Base-by-base conservation (phyloP, 1,284 basidiomycete genomes). In the Neolentinus lepideus region DNA sequence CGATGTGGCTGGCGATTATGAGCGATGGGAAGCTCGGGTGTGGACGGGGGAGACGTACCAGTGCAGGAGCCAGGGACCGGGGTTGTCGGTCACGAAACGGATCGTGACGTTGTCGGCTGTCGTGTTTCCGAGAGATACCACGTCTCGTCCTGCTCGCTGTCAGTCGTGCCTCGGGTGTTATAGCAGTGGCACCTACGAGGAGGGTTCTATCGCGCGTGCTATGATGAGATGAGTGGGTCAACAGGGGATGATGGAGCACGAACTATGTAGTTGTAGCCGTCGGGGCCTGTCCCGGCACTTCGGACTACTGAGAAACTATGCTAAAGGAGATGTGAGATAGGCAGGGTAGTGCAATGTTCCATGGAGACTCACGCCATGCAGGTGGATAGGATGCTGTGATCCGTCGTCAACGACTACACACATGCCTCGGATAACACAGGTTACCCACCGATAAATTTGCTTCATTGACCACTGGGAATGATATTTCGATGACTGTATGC, bases 11-110 rank as follows among this genome's bases (percentile, higher is more conserved):
- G 8, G 16, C 4, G 51, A 35, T 14, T 9, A 29, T 33, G 29
- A 12, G 12, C 6, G 29, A 31, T 25, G 22, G n/a, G n/a, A 16
- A 33, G n/a, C n/a, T 29, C 51, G 12, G 29, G 29, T n/a, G n/a
- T n/a, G 29, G 12, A 33, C 9, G 24, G n/a, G 21, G n/a, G 3
- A 10, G n/a, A 53, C 51, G 36, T 21, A 54, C 52, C 76, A 78
- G 56, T 76, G 76, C 47, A 77, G 59, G 65, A 77, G 70, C 76
- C 78, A 77, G 8, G 77, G 75, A 4, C 77, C 78, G 3, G 74
- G 60, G 52, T 79, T 79, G 55, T 78, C 66, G 27, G 47, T 50
- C 6, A 54, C 54, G 58, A 78, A 79, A 38, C 77, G 74, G 52
- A 79, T 71, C 3, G 73, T 76, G 16, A 74, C 72, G 26, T 73